phyloP scores from a whole-genome alignment of 1,139 yeast species.

The Protomyces inouyei region DNA sequence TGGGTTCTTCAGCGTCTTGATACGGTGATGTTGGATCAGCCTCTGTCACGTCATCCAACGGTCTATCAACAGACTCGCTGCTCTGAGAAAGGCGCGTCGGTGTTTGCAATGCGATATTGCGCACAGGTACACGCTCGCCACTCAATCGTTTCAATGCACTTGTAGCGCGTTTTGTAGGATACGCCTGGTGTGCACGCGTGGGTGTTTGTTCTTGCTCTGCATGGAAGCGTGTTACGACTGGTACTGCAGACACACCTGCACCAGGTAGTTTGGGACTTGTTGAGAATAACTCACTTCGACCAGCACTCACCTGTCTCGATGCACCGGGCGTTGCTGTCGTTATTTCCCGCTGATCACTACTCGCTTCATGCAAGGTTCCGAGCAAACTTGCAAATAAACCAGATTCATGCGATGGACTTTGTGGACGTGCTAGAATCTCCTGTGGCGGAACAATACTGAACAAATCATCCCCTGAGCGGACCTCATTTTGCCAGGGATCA shows the following conservation, averaged over 20 bases:
- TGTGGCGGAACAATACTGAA: slow-evolving; percentile 26
- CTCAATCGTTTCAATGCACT: background rate
- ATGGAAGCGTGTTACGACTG: background rate
- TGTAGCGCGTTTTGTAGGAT: background rate
- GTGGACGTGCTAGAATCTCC: slow-evolving; percentile 21
- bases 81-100: background rate
- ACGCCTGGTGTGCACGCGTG: background rate
- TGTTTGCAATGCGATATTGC: background rate
- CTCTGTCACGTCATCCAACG: background rate
- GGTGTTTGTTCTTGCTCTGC: background rate
- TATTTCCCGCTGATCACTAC: background rate
- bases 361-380: background rate
- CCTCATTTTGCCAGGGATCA: slow-evolving; percentile 20
- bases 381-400: slow-evolving; percentile 18
- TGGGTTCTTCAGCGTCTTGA: slow-evolving; percentile 9
- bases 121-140: background rate
- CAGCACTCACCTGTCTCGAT: background rate
- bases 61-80: background rate
- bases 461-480: slow-evolving; percentile 13
- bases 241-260: background rate
- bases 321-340: background rate
- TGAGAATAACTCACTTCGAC: background rate
- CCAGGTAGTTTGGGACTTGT: background rate
- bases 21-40: slow-evolving; percentile 1
- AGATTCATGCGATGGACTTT: slow-evolving; percentile 11